phyloP scores from a whole-genome alignment of 164 flowering plant genomes.

The Cinnamomum micranthum region DNA sequence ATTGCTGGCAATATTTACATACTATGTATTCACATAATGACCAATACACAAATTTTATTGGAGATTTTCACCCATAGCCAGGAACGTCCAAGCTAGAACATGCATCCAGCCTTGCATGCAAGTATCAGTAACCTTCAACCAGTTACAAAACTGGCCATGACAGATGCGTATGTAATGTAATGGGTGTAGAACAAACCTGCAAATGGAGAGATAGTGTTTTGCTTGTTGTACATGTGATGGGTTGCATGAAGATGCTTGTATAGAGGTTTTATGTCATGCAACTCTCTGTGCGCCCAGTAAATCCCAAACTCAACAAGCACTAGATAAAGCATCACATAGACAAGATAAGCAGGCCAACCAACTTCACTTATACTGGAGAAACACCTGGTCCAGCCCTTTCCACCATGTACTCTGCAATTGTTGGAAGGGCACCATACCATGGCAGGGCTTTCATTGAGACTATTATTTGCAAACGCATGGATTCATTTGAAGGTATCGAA shows the following conservation, averaged over 20 bases:
- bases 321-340: conserved; percentile 48
- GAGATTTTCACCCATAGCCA: too few relatives aligned
- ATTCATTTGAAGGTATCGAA: conserved; percentile 71
- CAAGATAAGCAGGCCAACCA: conserved; percentile 56
- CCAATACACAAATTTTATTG: too few relatives aligned
- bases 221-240: conserved; percentile 97
- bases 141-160: too few relatives aligned
- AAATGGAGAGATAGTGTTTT: conserved; percentile 91
- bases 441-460: conserved; percentile 99
- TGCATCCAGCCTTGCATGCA: too few relatives aligned
- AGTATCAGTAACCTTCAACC: too few relatives aligned
- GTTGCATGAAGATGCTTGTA: conserved; percentile 96
- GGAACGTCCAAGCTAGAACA: too few relatives aligned
- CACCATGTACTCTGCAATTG: conserved; percentile 77
- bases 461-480: conserved; percentile 78
- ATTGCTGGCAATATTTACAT: too few relatives aligned
- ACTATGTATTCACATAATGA: too few relatives aligned
- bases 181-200: conserved; percentile 50
- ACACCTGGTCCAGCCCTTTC: conserved; percentile 91
- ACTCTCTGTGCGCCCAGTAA: conserved; percentile 92
- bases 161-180: too few relatives aligned
- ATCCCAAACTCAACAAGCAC: conserved; percentile 80
- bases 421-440: conserved; percentile 70
- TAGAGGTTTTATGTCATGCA: conserved; percentile 92
- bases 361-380: conserved; percentile 62